These are phyloP conservation scores for Aureobasidium pullulans DNA, from an alignment of 2,329 filamentous ascomycete genomes.

Conservation along the genomic window DNA sequence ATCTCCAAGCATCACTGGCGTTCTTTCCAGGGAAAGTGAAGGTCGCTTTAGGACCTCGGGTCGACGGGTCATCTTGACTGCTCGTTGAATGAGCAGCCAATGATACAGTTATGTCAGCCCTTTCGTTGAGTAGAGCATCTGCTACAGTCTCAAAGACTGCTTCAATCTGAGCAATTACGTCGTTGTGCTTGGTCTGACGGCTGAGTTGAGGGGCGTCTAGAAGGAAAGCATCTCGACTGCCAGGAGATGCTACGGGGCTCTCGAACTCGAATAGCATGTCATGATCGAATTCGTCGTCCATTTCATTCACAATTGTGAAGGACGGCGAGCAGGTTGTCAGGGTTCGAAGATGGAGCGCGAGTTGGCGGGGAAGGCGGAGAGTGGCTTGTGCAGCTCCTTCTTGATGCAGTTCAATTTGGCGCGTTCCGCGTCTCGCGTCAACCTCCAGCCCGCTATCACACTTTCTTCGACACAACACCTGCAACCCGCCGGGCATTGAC, in stretches of 20 bases:
- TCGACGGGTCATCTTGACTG: not conserved
- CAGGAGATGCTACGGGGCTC: not conserved
- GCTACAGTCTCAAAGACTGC: conserved; percentile 46
- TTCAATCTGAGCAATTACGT: conserved; percentile 48
- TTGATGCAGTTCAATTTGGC: not conserved
- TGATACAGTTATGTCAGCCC: conserved; percentile 41
- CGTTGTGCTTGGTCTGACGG: not conserved
- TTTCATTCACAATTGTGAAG: not conserved
- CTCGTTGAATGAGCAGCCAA: conserved; percentile 24
- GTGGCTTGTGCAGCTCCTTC: not conserved
- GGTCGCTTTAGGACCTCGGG: not conserved
- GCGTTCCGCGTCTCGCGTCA: not conserved
- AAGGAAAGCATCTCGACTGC: not conserved
- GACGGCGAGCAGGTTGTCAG: too few relatives aligned
- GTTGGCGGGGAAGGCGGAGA: not conserved
- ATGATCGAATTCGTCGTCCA: not conserved
- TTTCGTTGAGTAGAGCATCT: conserved; percentile 41
- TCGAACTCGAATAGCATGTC: conserved; percentile 2
- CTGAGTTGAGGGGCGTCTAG: not conserved
- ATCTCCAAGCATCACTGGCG: conserved; percentile 51
- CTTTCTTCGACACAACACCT: conserved; percentile 2
- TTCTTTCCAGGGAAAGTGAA: conserved; percentile 47
- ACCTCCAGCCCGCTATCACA: too few relatives aligned
- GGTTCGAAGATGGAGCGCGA: not conserved
- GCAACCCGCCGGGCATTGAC: not conserved